Percentiles rank a stretch among this genome's conserved stretches.
Evolutionary conservation across 345 rosid species (phyloP).

Genomic region (Ceriops decandra): DNA sequence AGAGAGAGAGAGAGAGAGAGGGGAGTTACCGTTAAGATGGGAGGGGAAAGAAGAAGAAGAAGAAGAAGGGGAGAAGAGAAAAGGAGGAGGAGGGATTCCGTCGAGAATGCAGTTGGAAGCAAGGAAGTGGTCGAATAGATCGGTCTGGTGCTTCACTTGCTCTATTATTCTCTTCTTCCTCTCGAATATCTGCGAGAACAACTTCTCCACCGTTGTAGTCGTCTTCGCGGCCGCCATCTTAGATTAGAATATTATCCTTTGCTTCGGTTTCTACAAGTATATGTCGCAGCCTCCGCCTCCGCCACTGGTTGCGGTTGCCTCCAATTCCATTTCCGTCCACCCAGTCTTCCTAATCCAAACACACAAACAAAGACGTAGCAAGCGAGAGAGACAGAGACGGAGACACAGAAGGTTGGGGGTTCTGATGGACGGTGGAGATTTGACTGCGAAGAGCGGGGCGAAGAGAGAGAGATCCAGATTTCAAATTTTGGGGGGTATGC

Average conservation of each 20-base stretch:
- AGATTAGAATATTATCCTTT: not conserved
- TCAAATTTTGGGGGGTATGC: constrained; percentile 4
- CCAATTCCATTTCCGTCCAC: not conserved
- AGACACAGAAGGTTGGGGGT: too few relatives aligned
- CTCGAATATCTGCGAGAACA: constrained; percentile 63
- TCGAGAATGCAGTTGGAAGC: constrained; percentile 65
- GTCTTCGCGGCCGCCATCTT: constrained; percentile 5
- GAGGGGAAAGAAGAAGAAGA: constrained; percentile 15
- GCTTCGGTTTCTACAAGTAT: too few relatives aligned
- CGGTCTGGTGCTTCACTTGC: constrained; percentile 53
- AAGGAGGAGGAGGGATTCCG: constrained; percentile 69
- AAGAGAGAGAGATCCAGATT: not conserved
- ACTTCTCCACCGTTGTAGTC: constrained; percentile 51
- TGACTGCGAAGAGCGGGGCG: not conserved
- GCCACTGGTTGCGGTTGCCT: too few relatives aligned
- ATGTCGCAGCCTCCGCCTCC: too few relatives aligned
- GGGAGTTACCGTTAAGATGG: constrained; percentile 33
- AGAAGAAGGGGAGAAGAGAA: constrained; percentile 45
- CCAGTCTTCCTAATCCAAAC: not conserved
- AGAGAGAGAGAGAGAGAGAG: constrained; percentile 1
- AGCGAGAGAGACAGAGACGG: not conserved
- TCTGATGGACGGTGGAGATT: constrained; percentile 11
- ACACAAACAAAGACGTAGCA: not conserved
- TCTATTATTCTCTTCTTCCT: constrained; percentile 57
- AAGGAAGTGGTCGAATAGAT: constrained; percentile 61